These are phyloP conservation scores for Corymbia calophylla DNA, from an alignment of 441 rosid genomes.

Conservation along the genomic window DNA sequence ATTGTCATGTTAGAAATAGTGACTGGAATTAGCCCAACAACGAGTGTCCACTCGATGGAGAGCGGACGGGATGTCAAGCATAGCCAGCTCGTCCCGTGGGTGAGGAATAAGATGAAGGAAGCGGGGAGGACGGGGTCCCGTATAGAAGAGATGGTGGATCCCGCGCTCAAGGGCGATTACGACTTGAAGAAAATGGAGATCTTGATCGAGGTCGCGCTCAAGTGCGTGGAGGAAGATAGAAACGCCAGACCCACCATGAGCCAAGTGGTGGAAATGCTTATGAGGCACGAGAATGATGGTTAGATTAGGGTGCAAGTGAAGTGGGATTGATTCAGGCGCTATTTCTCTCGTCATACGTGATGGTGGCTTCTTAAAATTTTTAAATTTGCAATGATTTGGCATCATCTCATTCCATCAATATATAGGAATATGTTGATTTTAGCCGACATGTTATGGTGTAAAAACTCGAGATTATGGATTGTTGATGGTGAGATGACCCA, in stretches of 20 bases:
- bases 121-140: background rate
- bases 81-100: background rate
- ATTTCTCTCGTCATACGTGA: background rate
- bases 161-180: background rate
- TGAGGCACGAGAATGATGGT: background rate
- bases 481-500: too few species aligned
- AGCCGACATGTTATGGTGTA: too few species aligned
- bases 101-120: background rate
- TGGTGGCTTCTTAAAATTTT: background rate
- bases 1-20: background rate
- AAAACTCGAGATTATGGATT: too few species aligned
- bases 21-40: background rate
- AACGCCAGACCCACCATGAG: constrained; percentile 30
- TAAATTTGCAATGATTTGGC: too few species aligned
- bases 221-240: constrained; percentile 22
- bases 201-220: constrained; percentile 12
- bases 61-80: background rate
- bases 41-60: background rate
- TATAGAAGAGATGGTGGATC: constrained; percentile 15
- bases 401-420: too few species aligned
- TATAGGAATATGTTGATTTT: too few species aligned
- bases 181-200: background rate
- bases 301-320: background rate
- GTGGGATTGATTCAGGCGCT: background rate
- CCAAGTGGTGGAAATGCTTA: constrained; percentile 22